These are phyloP conservation scores for Botrytis byssoidea DNA, from an alignment of 2,329 filamentous ascomycete genomes.

Conservation along the genomic window DNA sequence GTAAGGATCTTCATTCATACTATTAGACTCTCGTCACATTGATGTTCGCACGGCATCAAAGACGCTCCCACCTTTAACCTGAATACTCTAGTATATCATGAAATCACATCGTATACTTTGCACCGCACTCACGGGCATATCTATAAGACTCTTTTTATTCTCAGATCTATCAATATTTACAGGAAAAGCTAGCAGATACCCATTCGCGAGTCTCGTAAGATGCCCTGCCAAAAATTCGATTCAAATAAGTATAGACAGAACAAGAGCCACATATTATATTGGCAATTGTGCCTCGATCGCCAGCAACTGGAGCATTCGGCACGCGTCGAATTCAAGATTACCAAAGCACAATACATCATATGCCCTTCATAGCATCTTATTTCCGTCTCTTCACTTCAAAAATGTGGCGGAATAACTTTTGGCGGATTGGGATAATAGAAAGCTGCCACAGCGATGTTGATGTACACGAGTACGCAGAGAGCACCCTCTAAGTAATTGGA, in stretches of 20 bases:
- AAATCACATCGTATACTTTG: not conserved
- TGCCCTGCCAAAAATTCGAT: not conserved
- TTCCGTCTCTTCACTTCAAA: not conserved
- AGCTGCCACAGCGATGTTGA: conserved; percentile 59
- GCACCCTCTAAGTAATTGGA: conserved; percentile 87
- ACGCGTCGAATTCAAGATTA: not conserved
- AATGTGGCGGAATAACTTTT: not conserved
- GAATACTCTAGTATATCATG: not conserved
- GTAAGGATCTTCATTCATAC: not conserved
- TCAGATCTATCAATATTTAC: not conserved
- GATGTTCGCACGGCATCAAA: not conserved
- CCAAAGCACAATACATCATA: not conserved
- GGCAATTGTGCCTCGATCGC: not conserved
- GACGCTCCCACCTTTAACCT: not conserved
- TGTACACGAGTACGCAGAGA: conserved; percentile 69
- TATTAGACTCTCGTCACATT: not conserved
- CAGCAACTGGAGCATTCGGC: not conserved
- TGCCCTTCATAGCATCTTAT: not conserved
- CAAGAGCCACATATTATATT: not conserved
- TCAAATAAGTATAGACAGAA: not conserved
- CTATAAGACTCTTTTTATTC: not conserved
- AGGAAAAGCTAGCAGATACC: not conserved
- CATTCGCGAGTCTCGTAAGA: not conserved
- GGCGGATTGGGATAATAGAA: conserved; percentile 53
- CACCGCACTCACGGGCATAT: conserved; percentile 13